Conservation (phyloP, 768 basidiomycete genomes). For the Boletus vermiculosoides region DNA sequence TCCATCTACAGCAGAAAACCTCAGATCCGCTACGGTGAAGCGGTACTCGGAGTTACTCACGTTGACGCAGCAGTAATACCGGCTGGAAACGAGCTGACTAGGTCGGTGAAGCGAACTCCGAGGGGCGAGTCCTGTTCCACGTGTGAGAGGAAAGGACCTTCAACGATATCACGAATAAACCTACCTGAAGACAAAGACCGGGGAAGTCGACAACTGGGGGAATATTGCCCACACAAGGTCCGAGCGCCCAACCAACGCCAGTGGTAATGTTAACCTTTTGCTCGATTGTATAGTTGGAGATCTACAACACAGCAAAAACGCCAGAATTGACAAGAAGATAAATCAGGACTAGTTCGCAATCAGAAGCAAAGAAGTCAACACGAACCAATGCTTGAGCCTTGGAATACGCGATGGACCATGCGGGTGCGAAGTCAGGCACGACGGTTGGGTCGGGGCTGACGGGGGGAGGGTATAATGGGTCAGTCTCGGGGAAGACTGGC, state of each 20-base stretch:
- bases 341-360: background rate
- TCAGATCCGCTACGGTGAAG: background rate
- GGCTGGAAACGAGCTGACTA: slow-evolving; percentile 78
- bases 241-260: slow-evolving; percentile 50
- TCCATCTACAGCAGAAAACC: slow-evolving; percentile 48
- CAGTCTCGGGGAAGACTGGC: slow-evolving; percentile 51
- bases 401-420: slow-evolving; percentile 59
- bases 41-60: slow-evolving; percentile 37
- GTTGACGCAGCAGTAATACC: slow-evolving; percentile 81
- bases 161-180: slow-evolving; percentile 5
- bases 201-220: slow-evolving; percentile 54
- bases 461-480: slow-evolving; percentile 57
- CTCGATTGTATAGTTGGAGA: slow-evolving; percentile 51
- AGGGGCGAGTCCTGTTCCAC: slow-evolving; percentile 62
- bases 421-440: slow-evolving; percentile 46
- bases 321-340: background rate
- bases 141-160: background rate
- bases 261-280: slow-evolving; percentile 66
- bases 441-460: slow-evolving; percentile 40
- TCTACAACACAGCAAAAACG: slow-evolving; percentile 27
- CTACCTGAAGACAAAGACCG: slow-evolving; percentile 69
- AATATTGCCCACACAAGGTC: slow-evolving; percentile 72
- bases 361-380: background rate
- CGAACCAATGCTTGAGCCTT: slow-evolving; percentile 57
- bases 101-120: slow-evolving; percentile 75